A percentile compares a stretch with the other conserved stretches of the same genome.
Conservation (phyloP, 1,284 basidiomycete genomes). For the Pseudozyma sp. region DNA sequence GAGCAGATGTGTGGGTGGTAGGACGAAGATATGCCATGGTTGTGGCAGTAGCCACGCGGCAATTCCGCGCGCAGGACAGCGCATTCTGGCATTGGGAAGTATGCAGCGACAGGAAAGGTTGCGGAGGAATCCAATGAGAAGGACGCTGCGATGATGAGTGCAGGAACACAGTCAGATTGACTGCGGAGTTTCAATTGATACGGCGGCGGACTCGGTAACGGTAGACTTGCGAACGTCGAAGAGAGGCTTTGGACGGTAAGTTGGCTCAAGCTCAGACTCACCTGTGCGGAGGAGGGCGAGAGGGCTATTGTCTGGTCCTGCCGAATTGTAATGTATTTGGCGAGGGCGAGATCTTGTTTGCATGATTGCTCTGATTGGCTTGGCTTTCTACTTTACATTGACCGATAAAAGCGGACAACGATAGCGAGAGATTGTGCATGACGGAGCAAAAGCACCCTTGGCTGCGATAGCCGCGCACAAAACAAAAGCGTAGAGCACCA, state of each 20-base stretch:
- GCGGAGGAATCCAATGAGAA: conserved; percentile 2
- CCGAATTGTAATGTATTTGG: background rate
- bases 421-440: no score
- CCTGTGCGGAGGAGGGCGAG: background rate
- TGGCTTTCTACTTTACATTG: background rate
- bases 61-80: conserved; percentile 2
- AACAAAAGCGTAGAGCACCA: background rate
- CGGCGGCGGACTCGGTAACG: conserved; percentile 3
- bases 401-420: no score
- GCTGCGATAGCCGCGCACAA: background rate
- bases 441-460: background rate
- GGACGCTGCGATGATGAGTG: background rate
- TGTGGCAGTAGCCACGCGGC: conserved; percentile 1
- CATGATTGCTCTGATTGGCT: background rate
- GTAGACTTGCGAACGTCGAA: background rate
- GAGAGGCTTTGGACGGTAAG: background rate
- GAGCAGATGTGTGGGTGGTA: background rate
- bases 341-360: conserved; percentile 1
- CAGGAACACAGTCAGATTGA: background rate
- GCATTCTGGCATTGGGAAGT: background rate
- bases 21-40: background rate
- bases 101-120: background rate
- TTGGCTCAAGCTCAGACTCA: background rate
- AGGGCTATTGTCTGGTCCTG: background rate
- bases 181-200: conserved; percentile 10